phyloP scores from a whole-genome alignment of 2,329 filamentous ascomycete species.

The Aureobasidium subglaciale region DNA sequence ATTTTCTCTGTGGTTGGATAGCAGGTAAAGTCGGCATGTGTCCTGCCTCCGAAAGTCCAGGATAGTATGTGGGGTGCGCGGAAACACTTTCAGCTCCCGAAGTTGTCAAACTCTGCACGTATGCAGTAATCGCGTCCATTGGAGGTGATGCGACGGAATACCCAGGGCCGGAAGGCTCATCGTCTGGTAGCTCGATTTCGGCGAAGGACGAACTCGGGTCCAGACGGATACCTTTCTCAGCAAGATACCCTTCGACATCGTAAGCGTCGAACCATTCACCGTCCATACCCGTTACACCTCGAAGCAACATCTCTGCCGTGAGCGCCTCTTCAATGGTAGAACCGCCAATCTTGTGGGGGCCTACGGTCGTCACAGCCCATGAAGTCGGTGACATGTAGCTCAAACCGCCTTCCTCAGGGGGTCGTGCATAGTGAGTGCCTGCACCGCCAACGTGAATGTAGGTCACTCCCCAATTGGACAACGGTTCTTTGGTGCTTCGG shows the following conservation, averaged over 20 bases:
- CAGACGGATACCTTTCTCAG: constrained; percentile 55
- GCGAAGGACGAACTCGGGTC: constrained; percentile 55
- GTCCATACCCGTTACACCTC: constrained; percentile 53
- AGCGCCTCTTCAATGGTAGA: constrained; percentile 22
- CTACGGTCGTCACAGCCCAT: constrained; percentile 25
- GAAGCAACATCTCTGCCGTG: constrained; percentile 33
- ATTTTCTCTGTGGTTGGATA: neutral
- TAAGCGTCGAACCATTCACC: constrained; percentile 71
- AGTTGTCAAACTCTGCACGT: neutral
- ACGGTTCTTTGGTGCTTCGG: constrained; percentile 37
- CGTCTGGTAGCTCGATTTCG: constrained; percentile 45
- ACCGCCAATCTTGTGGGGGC: constrained; percentile 25
- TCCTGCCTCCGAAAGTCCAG: neutral
- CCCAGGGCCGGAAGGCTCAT: neutral
- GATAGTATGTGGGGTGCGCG: neutral
- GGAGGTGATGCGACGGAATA: neutral
- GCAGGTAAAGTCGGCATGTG: neutral
- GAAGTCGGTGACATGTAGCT: constrained; percentile 39
- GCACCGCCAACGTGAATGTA: constrained; percentile 61
- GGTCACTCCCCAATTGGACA: constrained; percentile 54
- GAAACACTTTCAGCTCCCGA: neutral
- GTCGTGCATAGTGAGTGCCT: constrained; percentile 53
- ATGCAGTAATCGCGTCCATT: neutral
- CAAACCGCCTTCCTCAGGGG: constrained; percentile 44
- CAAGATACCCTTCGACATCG: constrained; percentile 69